A percentile compares a stretch with the other conserved stretches of the same genome.
phyloP scores from a whole-genome alignment of 2,329 filamentous ascomycete species.

The Botrytis galanthina region DNA sequence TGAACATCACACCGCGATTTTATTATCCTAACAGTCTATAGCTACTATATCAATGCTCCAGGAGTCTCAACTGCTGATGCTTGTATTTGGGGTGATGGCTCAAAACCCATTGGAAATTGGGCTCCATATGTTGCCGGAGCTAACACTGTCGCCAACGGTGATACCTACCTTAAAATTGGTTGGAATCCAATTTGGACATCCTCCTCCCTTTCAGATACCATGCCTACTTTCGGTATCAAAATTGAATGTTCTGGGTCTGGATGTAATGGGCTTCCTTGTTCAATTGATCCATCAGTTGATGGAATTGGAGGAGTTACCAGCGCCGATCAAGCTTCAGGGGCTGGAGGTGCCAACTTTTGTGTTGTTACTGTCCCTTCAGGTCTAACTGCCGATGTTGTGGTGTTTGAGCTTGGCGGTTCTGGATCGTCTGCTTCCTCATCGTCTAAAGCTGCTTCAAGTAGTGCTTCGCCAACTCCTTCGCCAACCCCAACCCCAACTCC shows the following conservation, averaged over 20 bases:
- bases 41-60: slow-evolving; percentile 76
- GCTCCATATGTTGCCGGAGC: slow-evolving; percentile 72
- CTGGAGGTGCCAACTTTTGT: slow-evolving; percentile 69
- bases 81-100: slow-evolving; percentile 68
- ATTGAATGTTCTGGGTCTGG: slow-evolving; percentile 64
- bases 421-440: slow-evolving; percentile 25
- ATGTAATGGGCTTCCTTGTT: slow-evolving; percentile 74
- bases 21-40: slow-evolving; percentile 38
- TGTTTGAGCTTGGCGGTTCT: slow-evolving; percentile 46
- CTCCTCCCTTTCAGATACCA: slow-evolving; percentile 49
- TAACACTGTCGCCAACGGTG: slow-evolving; percentile 62
- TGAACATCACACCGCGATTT: slow-evolving; percentile 11
- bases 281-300: slow-evolving; percentile 60
- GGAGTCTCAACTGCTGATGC: slow-evolving; percentile 58
- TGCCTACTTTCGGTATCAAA: slow-evolving; percentile 65
- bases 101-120: slow-evolving; percentile 71
- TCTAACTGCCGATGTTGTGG: slow-evolving; percentile 63
- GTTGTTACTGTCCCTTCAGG: slow-evolving; percentile 73
- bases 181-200: slow-evolving; percentile 74
- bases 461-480: slow-evolving; percentile 24
- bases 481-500: slow-evolving; percentile 32
- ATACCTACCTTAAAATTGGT: slow-evolving; percentile 72
- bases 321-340: slow-evolving; percentile 54
- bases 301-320: slow-evolving; percentile 59
- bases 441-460: slow-evolving; percentile 17